Base-by-base conservation (phyloP, 192 early-diverging fungal genomes). In the Diversispora epigaea region DNA sequence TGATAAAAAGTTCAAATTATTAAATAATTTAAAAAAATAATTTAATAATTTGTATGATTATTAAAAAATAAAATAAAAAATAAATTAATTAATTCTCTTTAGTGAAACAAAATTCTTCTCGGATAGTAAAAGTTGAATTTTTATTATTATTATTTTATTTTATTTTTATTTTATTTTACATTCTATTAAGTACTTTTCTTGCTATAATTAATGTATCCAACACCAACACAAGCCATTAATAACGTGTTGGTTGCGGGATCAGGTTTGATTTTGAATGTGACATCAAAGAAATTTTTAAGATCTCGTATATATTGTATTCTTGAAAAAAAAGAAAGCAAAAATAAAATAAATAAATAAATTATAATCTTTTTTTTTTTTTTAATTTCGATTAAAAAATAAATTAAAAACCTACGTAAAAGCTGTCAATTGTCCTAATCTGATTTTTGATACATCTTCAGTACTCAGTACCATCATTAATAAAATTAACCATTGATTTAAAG, bases 261-360 rank as follows among this genome's bases (percentile, higher is more conserved):
- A 2, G 89, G 88, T 81, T 86, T 89, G 68, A 99, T 91, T 83
- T 97, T 99, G 86, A 98, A 98, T 3, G 90, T 91, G 11, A 92
- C 90, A 47, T 93, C 94, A 81, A 99, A 92, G 78, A 98, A 95
- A 58, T 88, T 84, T 77, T 91, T 87, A 52, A 99, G 77, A 80
- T 99, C 97, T 41, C 97, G 89, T 66, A 99, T 77, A 75, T 90
- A 93, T 86, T 98, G 95, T 65, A 98, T 91, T n/a, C 89, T 92
- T 71, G 25, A 44, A n/a, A 62, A 12, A 14, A 47, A 25, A 54
- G n/a, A n/a, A n/a, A n/a, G n/a, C n/a, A 15, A 58, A 45, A 57
- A 44, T 55, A 64, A 14, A 65, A 67, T 56, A 40, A n/a, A n/a
- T 12, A 60, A 43, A 73, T n/a, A 56, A 63, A 61, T 47, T 6